These are phyloP conservation scores for Russula lepida DNA, from an alignment of 768 basidiomycete genomes.

Conservation along the genomic window DNA sequence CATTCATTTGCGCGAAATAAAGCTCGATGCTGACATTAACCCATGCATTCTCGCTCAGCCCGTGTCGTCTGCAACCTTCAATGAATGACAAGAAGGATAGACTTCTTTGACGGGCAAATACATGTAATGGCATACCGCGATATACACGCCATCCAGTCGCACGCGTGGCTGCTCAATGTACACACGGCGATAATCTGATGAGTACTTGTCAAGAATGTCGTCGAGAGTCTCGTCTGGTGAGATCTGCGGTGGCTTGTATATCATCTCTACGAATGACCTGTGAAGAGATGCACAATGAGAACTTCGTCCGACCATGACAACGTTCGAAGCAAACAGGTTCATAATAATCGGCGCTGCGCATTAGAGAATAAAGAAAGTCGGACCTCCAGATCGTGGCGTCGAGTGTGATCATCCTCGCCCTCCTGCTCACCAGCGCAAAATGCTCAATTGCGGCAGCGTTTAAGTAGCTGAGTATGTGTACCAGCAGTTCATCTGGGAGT, in stretches of 20 bases:
- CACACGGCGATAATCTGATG: conserved; percentile 61
- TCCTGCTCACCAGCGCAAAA: conserved; percentile 66
- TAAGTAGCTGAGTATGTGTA: conserved; percentile 56
- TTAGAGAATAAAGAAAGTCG: conserved; percentile 13
- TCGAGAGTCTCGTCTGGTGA: conserved; percentile 41
- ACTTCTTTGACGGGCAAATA: conserved; percentile 30
- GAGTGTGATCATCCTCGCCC: conserved; percentile 62
- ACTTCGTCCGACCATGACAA: neutral
- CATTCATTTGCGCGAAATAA: neutral
- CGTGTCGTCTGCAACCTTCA: conserved; percentile 45
- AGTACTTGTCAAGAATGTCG: conserved; percentile 39
- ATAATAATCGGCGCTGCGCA: neutral
- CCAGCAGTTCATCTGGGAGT: conserved; percentile 71
- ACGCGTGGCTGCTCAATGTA: conserved; percentile 81
- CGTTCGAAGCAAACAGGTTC: neutral
- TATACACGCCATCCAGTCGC: conserved; percentile 83
- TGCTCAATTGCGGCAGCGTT: conserved; percentile 65
- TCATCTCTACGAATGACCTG: conserved; percentile 54
- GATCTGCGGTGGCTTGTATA: conserved; percentile 75
- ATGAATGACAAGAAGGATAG: conserved; percentile 8
- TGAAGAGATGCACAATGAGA: conserved; percentile 11
- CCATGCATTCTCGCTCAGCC: conserved; percentile 80
- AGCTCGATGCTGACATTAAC: conserved; percentile 54
- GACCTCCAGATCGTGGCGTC: conserved; percentile 74
- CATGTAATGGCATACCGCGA: conserved; percentile 86